Evolutionary conservation across 495 filamentous ascomycete genomes (phyloP).

Genomic region (Cryomyces minteri): DNA sequence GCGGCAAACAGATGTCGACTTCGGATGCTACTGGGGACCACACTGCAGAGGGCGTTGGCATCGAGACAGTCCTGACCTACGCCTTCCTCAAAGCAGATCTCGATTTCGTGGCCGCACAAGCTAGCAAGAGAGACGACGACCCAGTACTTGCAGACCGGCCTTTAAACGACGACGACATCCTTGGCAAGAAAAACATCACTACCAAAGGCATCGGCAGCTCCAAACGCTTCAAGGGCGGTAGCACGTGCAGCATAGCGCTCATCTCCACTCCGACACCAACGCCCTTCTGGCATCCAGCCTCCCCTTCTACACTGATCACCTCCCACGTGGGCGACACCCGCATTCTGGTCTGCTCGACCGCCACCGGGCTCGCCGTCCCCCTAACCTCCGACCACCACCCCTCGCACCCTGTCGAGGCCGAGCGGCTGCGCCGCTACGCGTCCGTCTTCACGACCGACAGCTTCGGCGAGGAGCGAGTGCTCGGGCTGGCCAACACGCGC

Average conservation of each 20-base stretch:
- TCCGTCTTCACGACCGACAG: slow-evolving; percentile 81
- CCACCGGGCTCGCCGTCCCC: slow-evolving; percentile 56
- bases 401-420: slow-evolving; percentile 63
- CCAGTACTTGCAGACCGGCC: slow-evolving; percentile 47
- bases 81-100: slow-evolving; percentile 85
- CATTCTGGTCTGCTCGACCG: slow-evolving; percentile 67
- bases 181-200: background rate
- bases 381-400: slow-evolving; percentile 83
- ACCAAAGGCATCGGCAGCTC: slow-evolving; percentile 37
- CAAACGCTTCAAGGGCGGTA: slow-evolving; percentile 77
- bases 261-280: slow-evolving; percentile 80
- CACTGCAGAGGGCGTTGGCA: slow-evolving; percentile 13
- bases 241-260: slow-evolving; percentile 72
- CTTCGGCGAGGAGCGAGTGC: slow-evolving; percentile 92
- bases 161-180: slow-evolving; percentile 60
- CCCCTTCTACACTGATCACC: slow-evolving; percentile 64
- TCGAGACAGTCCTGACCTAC: slow-evolving; percentile 60
- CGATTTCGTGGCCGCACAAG: slow-evolving; percentile 80
- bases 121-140: slow-evolving; percentile 52
- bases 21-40: no score
- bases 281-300: slow-evolving; percentile 86
- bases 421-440: slow-evolving; percentile 68
- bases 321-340: slow-evolving; percentile 90
- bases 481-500: slow-evolving; percentile 81
- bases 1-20: slow-evolving; percentile 6